These are phyloP conservation scores for Paragyromitra xinjiangensis DNA, from an alignment of 495 filamentous ascomycete species.

Conservation along the genomic window DNA sequence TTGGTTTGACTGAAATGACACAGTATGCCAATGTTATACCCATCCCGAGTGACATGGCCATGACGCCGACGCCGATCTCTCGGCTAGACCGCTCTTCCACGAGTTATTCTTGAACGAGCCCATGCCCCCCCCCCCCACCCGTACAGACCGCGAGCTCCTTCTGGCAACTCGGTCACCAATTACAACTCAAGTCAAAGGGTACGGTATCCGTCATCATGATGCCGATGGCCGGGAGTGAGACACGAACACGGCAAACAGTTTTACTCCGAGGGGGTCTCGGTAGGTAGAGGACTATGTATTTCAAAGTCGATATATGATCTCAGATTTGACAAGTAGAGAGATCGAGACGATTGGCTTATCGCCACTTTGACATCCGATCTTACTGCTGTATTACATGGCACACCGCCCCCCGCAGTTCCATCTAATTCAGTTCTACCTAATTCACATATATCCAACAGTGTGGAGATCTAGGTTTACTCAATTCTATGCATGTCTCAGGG, in stretches of 20 bases:
- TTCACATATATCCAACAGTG: background rate
- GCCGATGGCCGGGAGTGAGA: background rate
- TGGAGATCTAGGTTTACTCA: slow-evolving; percentile 17
- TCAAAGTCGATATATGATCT: slow-evolving; percentile 22
- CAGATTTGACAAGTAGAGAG: slow-evolving; percentile 32
- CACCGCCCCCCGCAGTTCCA: slow-evolving; percentile 12
- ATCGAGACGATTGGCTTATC: slow-evolving; percentile 42
- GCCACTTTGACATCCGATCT: slow-evolving; percentile 16
- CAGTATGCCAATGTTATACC: background rate
- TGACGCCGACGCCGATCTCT: background rate
- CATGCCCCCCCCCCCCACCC: background rate
- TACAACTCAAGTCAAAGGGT: slow-evolving; percentile 15
- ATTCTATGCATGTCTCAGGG: slow-evolving; percentile 23
- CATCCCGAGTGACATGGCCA: background rate
- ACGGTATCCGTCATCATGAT: slow-evolving; percentile 16
- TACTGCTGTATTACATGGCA: slow-evolving; percentile 11
- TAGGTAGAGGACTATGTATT: slow-evolving; percentile 3
- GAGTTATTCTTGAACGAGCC: slow-evolving; percentile 20
- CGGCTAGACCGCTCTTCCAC: background rate
- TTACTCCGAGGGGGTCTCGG: slow-evolving; percentile 23
- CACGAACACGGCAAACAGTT: slow-evolving; percentile 22
- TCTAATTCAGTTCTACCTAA: background rate
- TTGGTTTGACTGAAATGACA: slow-evolving; percentile 10
- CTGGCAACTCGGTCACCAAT: slow-evolving; percentile 13
- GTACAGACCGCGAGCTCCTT: slow-evolving; percentile 30